Evolutionary conservation across 768 basidiomycete species (phyloP), one percentile per base, ranked within the genome.

Genomic region (Serendipita indica): DNA sequence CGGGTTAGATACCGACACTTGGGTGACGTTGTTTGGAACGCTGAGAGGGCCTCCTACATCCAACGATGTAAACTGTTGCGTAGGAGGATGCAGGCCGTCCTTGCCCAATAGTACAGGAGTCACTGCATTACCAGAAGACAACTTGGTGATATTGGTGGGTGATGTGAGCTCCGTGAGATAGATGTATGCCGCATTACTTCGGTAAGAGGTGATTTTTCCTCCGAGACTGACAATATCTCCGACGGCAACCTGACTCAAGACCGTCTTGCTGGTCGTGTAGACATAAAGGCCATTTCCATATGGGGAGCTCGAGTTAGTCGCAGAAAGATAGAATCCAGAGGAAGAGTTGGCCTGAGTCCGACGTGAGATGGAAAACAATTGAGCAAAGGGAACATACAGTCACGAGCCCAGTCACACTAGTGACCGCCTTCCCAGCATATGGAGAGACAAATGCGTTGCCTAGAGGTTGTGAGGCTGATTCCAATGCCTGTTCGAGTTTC

Each of bases 11-110:
- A 63, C 63, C 57, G 77, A 74, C 28, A 80, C 65, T 16, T 67
- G 73, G 46, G 72, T 76, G 14, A 70, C 67, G 62, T 82, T 81
- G 64, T 76, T 79, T 10, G 81, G 81, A 1, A 75, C 72, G 6
- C 76, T 75, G 1, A 82, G 70, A 67, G 75, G 79, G 37, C 56
- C 45, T n/a, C 45, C 79, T 20, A 64, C 63, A 63, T 83, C 81
- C 13, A 79, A 69, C n/a, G 72, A 65, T 25, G 76, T 75, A 32
- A 78, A 70, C 10, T 71, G 65, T 39, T 73, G 72, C 3, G 73
- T 79, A 0, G 80, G 80, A 2, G 80, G 81, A 27, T 46, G 45
- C 10, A 64, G 72, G 58, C 79, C 72, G 61, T 80, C 77, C 49
- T 68, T 67, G 7, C 79, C 79, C 13, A 83, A 72, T 27, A 81